phyloP scores from a whole-genome alignment of 2,329 filamentous ascomycete species.

The Pestalotiopsis sp. region DNA sequence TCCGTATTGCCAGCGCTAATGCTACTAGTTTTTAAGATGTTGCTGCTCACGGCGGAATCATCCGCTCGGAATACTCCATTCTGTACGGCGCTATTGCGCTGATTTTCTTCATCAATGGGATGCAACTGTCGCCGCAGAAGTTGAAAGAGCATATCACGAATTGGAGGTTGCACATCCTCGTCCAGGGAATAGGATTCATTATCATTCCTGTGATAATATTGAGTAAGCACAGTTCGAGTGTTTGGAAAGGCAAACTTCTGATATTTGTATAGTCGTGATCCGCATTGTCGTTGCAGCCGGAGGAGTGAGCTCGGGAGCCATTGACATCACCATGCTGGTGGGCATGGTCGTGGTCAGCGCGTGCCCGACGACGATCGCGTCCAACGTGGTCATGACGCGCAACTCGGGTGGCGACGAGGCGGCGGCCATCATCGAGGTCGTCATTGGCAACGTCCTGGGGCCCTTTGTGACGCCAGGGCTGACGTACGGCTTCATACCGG shows the following conservation, averaged over 20 bases:
- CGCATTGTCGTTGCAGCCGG: slow-evolving; percentile 50
- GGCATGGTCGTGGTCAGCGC: slow-evolving; percentile 69
- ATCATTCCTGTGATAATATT: slow-evolving; percentile 66
- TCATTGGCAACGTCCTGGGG: slow-evolving; percentile 70
- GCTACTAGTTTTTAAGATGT: slow-evolving; percentile 44
- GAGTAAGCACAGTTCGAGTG: slow-evolving; percentile 33
- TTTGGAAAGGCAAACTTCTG: not conserved
- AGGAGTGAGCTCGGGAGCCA: slow-evolving; percentile 51
- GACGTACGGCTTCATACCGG: slow-evolving; percentile 61
- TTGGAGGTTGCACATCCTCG: slow-evolving; percentile 68
- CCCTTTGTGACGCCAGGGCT: slow-evolving; percentile 68
- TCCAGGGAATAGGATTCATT: slow-evolving; percentile 68
- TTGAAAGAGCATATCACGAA: slow-evolving; percentile 63
- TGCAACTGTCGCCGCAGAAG: slow-evolving; percentile 66
- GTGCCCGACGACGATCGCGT: slow-evolving; percentile 72
- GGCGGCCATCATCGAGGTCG: slow-evolving; percentile 67
- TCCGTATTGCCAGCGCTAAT: no score
- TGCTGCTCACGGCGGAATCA: slow-evolving; percentile 48
- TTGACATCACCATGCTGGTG: slow-evolving; percentile 66
- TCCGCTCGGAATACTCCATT: slow-evolving; percentile 59
- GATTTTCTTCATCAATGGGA: slow-evolving; percentile 72
- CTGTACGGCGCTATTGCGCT: slow-evolving; percentile 70
- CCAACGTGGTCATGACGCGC: slow-evolving; percentile 74
- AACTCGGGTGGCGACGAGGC: slow-evolving; percentile 69
- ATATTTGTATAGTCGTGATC: slow-evolving; percentile 38